These are phyloP conservation scores for Pseudogymnoascus sp. DNA, from an alignment of 2,329 filamentous ascomycete species.

Conservation along the genomic window DNA sequence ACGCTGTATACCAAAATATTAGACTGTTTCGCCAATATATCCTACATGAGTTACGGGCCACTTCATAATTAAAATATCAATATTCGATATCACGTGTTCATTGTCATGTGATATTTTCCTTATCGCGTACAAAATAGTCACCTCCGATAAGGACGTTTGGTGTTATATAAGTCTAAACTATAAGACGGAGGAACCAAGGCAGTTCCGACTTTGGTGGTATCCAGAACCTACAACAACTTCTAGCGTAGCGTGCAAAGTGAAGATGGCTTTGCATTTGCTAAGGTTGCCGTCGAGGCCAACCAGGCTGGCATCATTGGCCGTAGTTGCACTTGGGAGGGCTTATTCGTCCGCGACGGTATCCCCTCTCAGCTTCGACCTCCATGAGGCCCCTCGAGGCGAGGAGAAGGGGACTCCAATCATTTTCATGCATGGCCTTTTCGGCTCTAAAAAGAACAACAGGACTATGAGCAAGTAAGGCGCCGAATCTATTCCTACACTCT, in stretches of 20 bases:
- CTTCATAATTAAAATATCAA: background rate
- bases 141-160: background rate
- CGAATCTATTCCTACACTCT: slow-evolving; percentile 8
- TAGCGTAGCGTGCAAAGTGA: background rate
- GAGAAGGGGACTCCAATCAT: slow-evolving; percentile 57
- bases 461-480: slow-evolving; percentile 80
- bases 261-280: background rate
- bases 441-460: slow-evolving; percentile 90
- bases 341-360: background rate
- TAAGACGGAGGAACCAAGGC: background rate
- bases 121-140: background rate
- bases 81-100: background rate
- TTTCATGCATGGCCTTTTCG: slow-evolving; percentile 87
- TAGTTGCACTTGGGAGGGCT: background rate
- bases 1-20: background rate
- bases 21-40: background rate
- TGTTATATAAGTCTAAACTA: background rate
- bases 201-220: background rate
- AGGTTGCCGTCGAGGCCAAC: background rate
- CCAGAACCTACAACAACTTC: background rate
- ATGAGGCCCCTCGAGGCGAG: slow-evolving; percentile 42
- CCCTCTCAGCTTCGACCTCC: slow-evolving; percentile 56
- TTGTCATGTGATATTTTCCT: background rate
- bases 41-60: background rate
- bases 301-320: background rate